Percentiles rank a stretch among this genome's conserved stretches.
These are phyloP conservation scores for Colletotrichum sojae DNA, from an alignment of 2,329 filamentous ascomycete species.

Conservation along the genomic window DNA sequence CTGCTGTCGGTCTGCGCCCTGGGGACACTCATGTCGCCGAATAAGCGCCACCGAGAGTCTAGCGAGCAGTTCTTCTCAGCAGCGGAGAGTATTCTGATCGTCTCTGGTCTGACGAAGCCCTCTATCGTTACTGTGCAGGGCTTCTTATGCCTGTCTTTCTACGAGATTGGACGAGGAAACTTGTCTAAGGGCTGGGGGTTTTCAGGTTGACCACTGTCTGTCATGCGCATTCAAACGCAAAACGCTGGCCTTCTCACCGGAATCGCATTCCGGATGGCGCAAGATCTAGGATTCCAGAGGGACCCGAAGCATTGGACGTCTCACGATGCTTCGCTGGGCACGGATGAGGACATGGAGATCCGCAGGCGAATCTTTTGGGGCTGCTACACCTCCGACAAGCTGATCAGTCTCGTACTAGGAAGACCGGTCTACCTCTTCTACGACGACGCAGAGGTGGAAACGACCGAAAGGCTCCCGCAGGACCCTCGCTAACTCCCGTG, in stretches of 20 bases:
- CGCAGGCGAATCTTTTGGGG: conserved; percentile 50
- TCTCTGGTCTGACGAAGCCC: conserved; percentile 42
- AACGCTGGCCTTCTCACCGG: conserved; percentile 22
- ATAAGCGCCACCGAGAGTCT: conserved; percentile 7
- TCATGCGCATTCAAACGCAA: background rate
- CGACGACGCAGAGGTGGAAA: conserved; percentile 37
- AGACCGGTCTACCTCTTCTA: conserved; percentile 38
- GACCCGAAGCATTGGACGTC: conserved; percentile 45
- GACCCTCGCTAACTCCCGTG: background rate
- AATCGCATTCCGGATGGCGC: conserved; percentile 49
- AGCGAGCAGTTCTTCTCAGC: conserved; percentile 44
- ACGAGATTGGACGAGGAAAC: conserved; percentile 47
- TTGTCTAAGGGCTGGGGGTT: conserved; percentile 48
- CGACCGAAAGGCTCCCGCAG: conserved; percentile 26
- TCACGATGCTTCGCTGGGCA: conserved; percentile 41
- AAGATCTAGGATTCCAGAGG: conserved; percentile 49
- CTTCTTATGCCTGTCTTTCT: conserved; percentile 47
- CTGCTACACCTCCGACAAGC: conserved; percentile 48
- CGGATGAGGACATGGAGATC: conserved; percentile 45
- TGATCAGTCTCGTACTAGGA: conserved; percentile 43
- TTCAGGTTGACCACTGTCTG: conserved; percentile 41
- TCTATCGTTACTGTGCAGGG: conserved; percentile 45
- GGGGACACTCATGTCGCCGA: conserved; percentile 42
- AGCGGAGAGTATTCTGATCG: conserved; percentile 47
- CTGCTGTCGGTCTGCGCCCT: conserved; percentile 46